These are phyloP conservation scores for Cyclostephanos tholiformis DNA, from an alignment of 108 stramenopile genomes.

Conservation along the genomic window DNA sequence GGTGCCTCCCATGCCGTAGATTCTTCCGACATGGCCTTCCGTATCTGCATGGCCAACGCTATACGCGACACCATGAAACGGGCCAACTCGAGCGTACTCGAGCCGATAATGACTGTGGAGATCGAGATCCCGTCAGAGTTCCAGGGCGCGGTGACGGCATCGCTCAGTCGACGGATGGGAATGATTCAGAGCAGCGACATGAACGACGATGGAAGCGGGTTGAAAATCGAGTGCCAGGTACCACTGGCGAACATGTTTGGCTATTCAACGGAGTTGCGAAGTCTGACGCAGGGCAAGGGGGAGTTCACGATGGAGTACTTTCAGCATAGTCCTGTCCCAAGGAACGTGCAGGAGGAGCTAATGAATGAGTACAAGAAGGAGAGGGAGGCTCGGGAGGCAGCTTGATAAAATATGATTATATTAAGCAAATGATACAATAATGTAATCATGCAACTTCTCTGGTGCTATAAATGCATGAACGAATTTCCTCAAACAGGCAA, in stretches of 20 bases:
- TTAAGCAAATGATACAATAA: not conserved
- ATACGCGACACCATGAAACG: constrained; percentile 90
- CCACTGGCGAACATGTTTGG: constrained; percentile 97
- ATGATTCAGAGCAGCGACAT: constrained; percentile 91
- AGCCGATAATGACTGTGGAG: constrained; percentile 97
- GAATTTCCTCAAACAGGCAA: too few species aligned
- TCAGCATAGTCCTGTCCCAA: constrained; percentile 85
- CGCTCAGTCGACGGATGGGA: constrained; percentile 93
- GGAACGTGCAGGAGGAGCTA: constrained; percentile 84
- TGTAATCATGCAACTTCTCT: too few species aligned
- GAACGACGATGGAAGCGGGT: constrained; percentile 91
- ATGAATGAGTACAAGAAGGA: constrained; percentile 87
- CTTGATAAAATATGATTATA: constrained; percentile 10
- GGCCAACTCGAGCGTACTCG: constrained; percentile 86
- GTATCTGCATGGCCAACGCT: constrained; percentile 91
- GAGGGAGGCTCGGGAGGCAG: constrained; percentile 63
- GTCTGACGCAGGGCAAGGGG: constrained; percentile 97
- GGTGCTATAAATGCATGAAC: too few species aligned
- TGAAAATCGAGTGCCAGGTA: constrained; percentile 89
- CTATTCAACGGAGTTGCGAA: constrained; percentile 94
- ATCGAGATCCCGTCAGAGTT: constrained; percentile 94
- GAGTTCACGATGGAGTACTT: constrained; percentile 99
- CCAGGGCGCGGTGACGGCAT: constrained; percentile 95
- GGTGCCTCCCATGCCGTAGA: constrained; percentile 97
- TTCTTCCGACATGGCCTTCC: constrained; percentile 98